Conservation (phyloP, 2,329 filamentous ascomycete genomes). For the Aspergillus sp. region DNA sequence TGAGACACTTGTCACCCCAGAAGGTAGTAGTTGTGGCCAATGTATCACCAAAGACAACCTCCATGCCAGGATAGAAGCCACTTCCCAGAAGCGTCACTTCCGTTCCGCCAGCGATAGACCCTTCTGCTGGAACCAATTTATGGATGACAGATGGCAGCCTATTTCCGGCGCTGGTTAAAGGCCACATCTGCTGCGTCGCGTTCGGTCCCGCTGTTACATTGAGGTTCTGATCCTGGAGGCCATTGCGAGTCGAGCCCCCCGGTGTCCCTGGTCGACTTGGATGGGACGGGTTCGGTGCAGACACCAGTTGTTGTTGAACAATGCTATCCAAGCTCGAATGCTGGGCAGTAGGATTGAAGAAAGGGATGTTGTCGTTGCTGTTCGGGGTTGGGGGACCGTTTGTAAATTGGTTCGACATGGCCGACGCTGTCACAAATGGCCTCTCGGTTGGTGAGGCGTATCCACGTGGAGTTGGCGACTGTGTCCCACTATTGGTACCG, state of each 20-base stretch:
- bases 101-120: slow-evolving; percentile 71
- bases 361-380: slow-evolving; percentile 50
- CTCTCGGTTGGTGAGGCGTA: slow-evolving; percentile 35
- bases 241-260: slow-evolving; percentile 36
- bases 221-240: slow-evolving; percentile 28
- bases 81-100: slow-evolving; percentile 79
- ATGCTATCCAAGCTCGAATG: slow-evolving; percentile 58
- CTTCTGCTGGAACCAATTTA: slow-evolving; percentile 74
- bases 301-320: slow-evolving; percentile 56
- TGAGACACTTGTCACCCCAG: slow-evolving; percentile 70
- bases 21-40: slow-evolving; percentile 64
- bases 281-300: slow-evolving; percentile 61
- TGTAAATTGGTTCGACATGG: slow-evolving; percentile 40
- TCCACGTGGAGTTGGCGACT: slow-evolving; percentile 30
- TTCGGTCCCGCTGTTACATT: slow-evolving; percentile 30
- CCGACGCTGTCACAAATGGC: slow-evolving; percentile 37
- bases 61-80: slow-evolving; percentile 67
- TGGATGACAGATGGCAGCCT: slow-evolving; percentile 57
- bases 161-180: slow-evolving; percentile 43
- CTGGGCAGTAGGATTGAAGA: slow-evolving; percentile 49
- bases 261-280: slow-evolving; percentile 73
- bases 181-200: slow-evolving; percentile 43
- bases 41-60: slow-evolving; percentile 73
- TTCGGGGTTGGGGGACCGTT: slow-evolving; percentile 59
- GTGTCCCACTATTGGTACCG: slow-evolving; percentile 25